These are phyloP conservation scores for Cutaneotrichosporon cavernicola DNA, from an alignment of 1,284 basidiomycete genomes.

Conservation along the genomic window DNA sequence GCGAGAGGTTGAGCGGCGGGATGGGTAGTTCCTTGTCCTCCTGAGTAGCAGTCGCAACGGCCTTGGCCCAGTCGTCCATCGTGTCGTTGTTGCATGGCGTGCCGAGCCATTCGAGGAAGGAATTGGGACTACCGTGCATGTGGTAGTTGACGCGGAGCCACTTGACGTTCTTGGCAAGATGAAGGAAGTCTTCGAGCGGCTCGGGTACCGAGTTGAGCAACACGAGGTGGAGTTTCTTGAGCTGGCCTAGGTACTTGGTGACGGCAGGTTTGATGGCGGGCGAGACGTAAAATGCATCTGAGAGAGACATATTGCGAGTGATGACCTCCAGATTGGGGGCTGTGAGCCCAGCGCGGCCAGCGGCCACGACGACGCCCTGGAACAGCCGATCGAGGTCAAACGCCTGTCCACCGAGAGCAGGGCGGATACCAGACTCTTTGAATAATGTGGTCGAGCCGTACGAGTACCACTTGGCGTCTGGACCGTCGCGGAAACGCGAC, in stretches of 20 bases:
- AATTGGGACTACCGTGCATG: too few species aligned
- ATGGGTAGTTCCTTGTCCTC: neutral
- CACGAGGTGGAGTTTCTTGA: slow-evolving; percentile 19
- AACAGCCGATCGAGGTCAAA: slow-evolving; percentile 3
- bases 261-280: neutral
- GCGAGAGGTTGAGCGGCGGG: slow-evolving; percentile 6
- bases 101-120: slow-evolving; percentile 7
- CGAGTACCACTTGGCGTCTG: slow-evolving; percentile 3
- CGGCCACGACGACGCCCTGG: slow-evolving; percentile 10
- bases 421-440: neutral
- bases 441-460: slow-evolving; percentile 5
- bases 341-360: neutral
- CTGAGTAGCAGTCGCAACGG: neutral
- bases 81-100: neutral
- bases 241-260: neutral
- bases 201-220: neutral
- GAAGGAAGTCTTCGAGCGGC: slow-evolving; percentile 9
- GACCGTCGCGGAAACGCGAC: slow-evolving; percentile 21
- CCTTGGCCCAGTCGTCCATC: neutral
- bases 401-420: too few species aligned
- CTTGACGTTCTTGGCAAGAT: slow-evolving; percentile 11
- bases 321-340: slow-evolving; percentile 16
- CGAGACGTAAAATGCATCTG: slow-evolving; percentile 4
- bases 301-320: neutral
- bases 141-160: slow-evolving; percentile 21